Conservation (phyloP, 345 rosid genomes). For the Syzygium jambos region DNA sequence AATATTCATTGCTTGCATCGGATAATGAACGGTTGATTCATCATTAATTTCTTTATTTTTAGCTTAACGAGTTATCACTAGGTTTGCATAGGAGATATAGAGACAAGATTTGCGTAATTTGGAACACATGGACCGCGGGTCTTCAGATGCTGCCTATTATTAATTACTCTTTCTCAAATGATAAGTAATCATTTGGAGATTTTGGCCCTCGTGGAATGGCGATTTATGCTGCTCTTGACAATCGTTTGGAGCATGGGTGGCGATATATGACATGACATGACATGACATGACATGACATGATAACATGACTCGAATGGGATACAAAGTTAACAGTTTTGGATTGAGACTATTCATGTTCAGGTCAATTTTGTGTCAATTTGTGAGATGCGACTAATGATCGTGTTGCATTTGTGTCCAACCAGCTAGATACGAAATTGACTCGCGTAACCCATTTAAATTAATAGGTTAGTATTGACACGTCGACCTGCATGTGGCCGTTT, state of each 20-base stretch:
- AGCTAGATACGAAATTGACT: background rate
- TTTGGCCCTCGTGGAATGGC: background rate
- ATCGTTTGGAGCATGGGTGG: background rate
- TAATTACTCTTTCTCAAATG: background rate
- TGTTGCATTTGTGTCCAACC: background rate
- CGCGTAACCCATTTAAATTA: background rate
- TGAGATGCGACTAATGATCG: background rate
- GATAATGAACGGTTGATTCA: background rate
- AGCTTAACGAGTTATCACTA: background rate
- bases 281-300: background rate
- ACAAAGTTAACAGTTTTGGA: background rate
- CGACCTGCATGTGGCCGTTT: accelerated
- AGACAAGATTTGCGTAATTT: background rate
- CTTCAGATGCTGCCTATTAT: background rate
- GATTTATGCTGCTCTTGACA: background rate
- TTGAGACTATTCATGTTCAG: background rate
- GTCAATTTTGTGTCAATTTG: background rate
- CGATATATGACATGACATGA: background rate
- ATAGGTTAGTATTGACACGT: background rate
- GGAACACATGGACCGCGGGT: background rate
- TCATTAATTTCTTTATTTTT: background rate
- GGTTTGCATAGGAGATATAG: background rate
- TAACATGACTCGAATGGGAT: background rate
- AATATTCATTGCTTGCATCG: background rate
- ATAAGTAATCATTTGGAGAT: background rate